Evolutionary conservation across 768 basidiomycete genomes (phyloP).

Genomic region (Austroboletus eburneus): DNA sequence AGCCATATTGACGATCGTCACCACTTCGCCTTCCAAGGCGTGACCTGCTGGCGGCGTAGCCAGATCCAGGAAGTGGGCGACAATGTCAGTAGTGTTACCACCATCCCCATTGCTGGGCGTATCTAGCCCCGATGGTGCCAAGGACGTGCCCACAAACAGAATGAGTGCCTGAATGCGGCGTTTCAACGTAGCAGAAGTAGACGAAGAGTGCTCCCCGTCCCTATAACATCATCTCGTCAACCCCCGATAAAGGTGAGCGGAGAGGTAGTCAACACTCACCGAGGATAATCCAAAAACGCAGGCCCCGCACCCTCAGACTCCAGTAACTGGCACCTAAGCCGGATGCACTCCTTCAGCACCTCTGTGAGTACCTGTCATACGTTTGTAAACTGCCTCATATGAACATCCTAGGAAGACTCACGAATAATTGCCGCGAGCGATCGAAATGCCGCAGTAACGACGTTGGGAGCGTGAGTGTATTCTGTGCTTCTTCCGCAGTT

Average conservation of each 20-base stretch:
- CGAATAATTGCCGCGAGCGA: constrained; percentile 46
- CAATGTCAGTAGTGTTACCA: constrained; percentile 38
- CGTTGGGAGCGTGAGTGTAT: constrained; percentile 61
- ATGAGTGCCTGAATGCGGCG: constrained; percentile 68
- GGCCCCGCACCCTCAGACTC: constrained; percentile 35
- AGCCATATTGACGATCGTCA: constrained; percentile 44
- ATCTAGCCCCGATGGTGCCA: constrained; percentile 35
- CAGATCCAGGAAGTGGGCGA: constrained; percentile 48
- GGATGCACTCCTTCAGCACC: constrained; percentile 60
- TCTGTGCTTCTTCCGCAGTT: constrained; percentile 52
- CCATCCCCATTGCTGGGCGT: constrained; percentile 4
- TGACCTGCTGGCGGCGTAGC: constrained; percentile 34
- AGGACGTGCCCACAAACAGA: constrained; percentile 53
- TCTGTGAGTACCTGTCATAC: constrained; percentile 53
- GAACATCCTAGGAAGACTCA: constrained; percentile 28
- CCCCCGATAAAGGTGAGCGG: background rate
- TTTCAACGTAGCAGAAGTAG: constrained; percentile 42
- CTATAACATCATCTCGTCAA: constrained; percentile 29
- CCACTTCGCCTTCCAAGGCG: constrained; percentile 34
- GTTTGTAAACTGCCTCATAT: background rate
- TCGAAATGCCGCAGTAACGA: constrained; percentile 57
- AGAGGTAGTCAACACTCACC: constrained; percentile 33
- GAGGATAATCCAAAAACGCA: constrained; percentile 53
- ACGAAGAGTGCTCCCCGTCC: constrained; percentile 54
- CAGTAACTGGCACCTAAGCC: constrained; percentile 46